These are phyloP conservation scores for Solanum ossicruentum DNA, from an alignment of 257 asterid genomes.

Conservation along the genomic window DNA sequence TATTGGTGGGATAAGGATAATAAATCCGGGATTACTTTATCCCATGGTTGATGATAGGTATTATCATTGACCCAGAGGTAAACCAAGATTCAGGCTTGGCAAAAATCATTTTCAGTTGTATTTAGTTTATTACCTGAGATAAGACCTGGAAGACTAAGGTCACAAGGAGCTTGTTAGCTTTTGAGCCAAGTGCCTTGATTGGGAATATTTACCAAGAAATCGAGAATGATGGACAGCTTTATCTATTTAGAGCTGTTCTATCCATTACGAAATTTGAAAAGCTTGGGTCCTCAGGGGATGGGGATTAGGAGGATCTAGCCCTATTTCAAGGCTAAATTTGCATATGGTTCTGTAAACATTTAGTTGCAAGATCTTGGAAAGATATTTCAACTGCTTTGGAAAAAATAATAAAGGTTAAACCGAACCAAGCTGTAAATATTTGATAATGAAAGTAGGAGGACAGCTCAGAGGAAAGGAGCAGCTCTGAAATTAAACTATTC, in stretches of 20 bases:
- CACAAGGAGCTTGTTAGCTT: background rate
- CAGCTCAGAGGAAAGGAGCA: background rate
- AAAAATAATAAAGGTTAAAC: background rate
- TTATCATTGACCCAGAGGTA: slow-evolving; percentile 69
- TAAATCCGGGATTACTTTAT: background rate
- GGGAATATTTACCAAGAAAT: background rate
- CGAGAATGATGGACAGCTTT: background rate
- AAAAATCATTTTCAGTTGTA: background rate
- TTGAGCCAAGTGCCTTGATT: background rate
- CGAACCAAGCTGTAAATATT: background rate
- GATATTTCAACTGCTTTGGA: background rate
- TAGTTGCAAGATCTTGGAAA: background rate
- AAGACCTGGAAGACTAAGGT: background rate
- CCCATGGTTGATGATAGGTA: background rate
- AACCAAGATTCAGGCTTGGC: slow-evolving; percentile 61
- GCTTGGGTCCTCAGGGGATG: background rate
- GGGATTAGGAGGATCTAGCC: background rate
- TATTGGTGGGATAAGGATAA: background rate
- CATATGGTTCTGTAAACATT: background rate
- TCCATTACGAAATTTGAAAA: background rate
- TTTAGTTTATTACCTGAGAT: background rate
- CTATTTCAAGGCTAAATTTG: background rate
- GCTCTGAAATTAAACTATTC: background rate
- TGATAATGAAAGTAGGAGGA: background rate
- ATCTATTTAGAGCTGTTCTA: background rate